phyloP scores from a whole-genome alignment of 2,329 filamentous ascomycete genomes.

The Trichoderma arundinaceum region DNA sequence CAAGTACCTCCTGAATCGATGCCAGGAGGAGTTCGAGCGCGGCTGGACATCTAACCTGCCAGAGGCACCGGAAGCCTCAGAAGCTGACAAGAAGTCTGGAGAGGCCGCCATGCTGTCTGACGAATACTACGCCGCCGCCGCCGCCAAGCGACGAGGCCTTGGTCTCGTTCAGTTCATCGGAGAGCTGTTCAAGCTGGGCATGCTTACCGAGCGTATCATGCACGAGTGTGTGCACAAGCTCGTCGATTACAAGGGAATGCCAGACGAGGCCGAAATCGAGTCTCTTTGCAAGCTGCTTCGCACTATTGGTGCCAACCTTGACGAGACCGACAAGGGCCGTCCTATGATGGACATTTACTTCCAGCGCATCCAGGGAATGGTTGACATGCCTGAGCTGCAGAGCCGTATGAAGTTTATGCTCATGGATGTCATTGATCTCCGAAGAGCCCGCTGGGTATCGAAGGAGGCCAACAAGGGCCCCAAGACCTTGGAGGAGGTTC shows the following conservation, averaged over 20 bases:
- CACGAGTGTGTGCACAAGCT: slow-evolving; percentile 98
- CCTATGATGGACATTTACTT: slow-evolving; percentile 95
- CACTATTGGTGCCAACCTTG: slow-evolving; percentile 88
- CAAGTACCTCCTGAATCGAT: slow-evolving; percentile 97
- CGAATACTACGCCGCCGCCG: slow-evolving; percentile 92
- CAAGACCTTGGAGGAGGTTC: slow-evolving; percentile 93
- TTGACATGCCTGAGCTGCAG: slow-evolving; percentile 77
- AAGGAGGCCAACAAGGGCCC: slow-evolving; percentile 94
- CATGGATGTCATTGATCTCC: slow-evolving; percentile 88
- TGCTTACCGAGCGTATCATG: slow-evolving; percentile 99
- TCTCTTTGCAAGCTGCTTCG: slow-evolving; percentile 90
- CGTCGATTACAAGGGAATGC: slow-evolving; percentile 90
- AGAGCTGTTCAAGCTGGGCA: slow-evolving; percentile 97
- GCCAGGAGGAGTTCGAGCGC: slow-evolving; percentile 98
- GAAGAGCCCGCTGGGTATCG: slow-evolving; percentile 76
- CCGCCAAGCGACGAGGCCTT: slow-evolving; percentile 93
- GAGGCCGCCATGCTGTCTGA: slow-evolving; percentile 89
- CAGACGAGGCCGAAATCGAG: slow-evolving; percentile 96
- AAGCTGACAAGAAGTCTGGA: slow-evolving; percentile 57
- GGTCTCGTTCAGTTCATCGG: slow-evolving; percentile 99
- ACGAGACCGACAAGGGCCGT: slow-evolving; percentile 80
- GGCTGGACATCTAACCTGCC: slow-evolving; percentile 93
- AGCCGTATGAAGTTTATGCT: slow-evolving; percentile 97
- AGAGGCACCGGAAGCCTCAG: slow-evolving; percentile 69
- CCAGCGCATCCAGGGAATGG: slow-evolving; percentile 80